These are phyloP conservation scores for Penicillium alfredii DNA, from an alignment of 495 filamentous ascomycete genomes.

Conservation along the genomic window DNA sequence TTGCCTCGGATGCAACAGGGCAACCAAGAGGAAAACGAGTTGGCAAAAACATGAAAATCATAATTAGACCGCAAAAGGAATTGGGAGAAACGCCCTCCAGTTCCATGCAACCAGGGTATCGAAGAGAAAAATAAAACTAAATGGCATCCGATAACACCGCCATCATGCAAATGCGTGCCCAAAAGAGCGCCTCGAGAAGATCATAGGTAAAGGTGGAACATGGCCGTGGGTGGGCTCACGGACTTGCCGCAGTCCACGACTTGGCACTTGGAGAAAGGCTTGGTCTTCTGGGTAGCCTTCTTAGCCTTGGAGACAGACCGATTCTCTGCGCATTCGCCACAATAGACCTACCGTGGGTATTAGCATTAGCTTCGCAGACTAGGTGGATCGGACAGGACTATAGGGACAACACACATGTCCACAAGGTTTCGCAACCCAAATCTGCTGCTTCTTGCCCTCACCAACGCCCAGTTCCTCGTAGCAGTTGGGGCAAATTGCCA, in stretches of 20 bases:
- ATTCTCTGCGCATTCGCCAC: conserved; percentile 57
- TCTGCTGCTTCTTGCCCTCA: conserved; percentile 54
- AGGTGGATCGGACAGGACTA: too few relatives aligned
- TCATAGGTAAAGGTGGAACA: conserved; percentile 49
- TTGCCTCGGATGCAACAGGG: too few relatives aligned
- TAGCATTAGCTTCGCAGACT: too few relatives aligned
- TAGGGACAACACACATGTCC: conserved; percentile 60
- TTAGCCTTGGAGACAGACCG: conserved; percentile 38
- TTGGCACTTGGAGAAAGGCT: conserved; percentile 46
- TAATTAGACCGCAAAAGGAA: neutral
- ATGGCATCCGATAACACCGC: conserved; percentile 8
- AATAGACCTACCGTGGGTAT: conserved; percentile 57
- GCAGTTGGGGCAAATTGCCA: conserved; percentile 68
- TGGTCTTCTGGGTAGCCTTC: conserved; percentile 23
- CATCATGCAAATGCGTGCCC: conserved; percentile 13
- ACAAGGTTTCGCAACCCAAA: conserved; percentile 68
- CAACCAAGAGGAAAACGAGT: too few relatives aligned
- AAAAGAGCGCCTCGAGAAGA: conserved; percentile 1
- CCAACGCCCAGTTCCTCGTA: conserved; percentile 60
- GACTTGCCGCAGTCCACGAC: conserved; percentile 43
- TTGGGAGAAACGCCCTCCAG: conserved; percentile 10
- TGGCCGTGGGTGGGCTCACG: conserved; percentile 29
- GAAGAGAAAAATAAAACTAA: conserved; percentile 7
- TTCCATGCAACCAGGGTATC: conserved; percentile 26
- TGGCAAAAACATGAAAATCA: neutral